Evolutionary conservation across 768 basidiomycete species (phyloP).

Genomic region (Suillus subalutaceus): DNA sequence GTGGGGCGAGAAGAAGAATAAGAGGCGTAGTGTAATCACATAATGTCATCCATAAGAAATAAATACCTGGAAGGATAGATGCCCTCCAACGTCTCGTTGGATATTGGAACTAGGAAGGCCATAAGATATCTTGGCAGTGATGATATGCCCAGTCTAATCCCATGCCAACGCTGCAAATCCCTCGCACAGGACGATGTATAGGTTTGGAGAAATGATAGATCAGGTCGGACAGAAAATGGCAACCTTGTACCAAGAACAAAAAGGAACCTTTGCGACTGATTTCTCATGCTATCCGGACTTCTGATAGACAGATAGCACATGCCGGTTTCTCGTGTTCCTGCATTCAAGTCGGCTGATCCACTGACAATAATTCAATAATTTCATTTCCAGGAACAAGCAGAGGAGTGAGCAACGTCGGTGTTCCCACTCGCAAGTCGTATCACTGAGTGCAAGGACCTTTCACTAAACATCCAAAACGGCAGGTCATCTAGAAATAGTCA

Average conservation of each 20-base stretch:
- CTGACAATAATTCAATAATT: neutral
- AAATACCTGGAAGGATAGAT: neutral
- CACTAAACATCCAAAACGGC: neutral
- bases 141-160: neutral
- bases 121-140: neutral
- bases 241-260: neutral
- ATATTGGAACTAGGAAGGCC: neutral
- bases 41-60: neutral
- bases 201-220: neutral
- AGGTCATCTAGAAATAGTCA: neutral
- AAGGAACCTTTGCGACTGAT: neutral
- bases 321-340: neutral
- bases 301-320: neutral
- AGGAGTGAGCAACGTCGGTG: neutral
- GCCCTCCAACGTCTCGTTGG: neutral
- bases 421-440: neutral
- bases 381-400: neutral
- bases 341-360: neutral
- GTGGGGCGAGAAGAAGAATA: neutral
- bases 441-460: neutral
- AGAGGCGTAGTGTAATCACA: neutral
- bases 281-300: neutral
- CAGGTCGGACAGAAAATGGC: neutral
- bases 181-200: neutral
- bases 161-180: neutral